Conservation (phyloP, 148 eudicot species). For the Rhododendron williamsianum region DNA sequence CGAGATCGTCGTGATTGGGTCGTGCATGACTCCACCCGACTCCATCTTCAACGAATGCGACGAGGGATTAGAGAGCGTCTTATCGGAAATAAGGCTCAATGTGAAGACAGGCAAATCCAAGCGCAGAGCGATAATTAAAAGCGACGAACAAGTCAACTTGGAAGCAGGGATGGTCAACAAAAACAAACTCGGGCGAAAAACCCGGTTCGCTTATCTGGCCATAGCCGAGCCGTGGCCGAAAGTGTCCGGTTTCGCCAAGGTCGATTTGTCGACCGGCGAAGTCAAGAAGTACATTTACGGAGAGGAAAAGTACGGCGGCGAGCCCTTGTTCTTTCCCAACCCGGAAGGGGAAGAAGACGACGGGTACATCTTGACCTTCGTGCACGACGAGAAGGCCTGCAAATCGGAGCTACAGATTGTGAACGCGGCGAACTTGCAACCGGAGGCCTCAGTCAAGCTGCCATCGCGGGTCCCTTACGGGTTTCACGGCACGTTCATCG, state of each 20-base stretch:
- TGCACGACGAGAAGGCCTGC: slow-evolving; percentile 62
- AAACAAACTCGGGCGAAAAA: slow-evolving; percentile 61
- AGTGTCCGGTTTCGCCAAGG: slow-evolving; percentile 81
- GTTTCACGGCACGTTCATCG: slow-evolving; percentile 77
- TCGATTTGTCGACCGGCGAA: slow-evolving; percentile 52
- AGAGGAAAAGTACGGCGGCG: slow-evolving; percentile 60
- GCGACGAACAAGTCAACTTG: slow-evolving; percentile 49
- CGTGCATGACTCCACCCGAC: slow-evolving; percentile 89
- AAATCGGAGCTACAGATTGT: slow-evolving; percentile 67
- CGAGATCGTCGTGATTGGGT: slow-evolving; percentile 79
- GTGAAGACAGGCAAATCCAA: slow-evolving; percentile 56
- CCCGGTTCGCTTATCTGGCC: slow-evolving; percentile 63
- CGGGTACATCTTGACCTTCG: slow-evolving; percentile 60
- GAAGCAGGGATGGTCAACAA: slow-evolving; percentile 91
- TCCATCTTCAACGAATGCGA: slow-evolving; percentile 82
- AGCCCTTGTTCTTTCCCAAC: slow-evolving; percentile 62
- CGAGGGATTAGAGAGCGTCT: slow-evolving; percentile 42
- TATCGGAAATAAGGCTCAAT: slow-evolving; percentile 77
- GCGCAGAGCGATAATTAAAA: slow-evolving; percentile 43
- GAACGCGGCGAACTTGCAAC: slow-evolving; percentile 42
- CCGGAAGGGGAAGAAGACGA: slow-evolving; percentile 57
- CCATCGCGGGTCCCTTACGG: slow-evolving; percentile 86
- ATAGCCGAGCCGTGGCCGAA: slow-evolving; percentile 97
- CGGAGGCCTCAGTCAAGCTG: slow-evolving; percentile 57
- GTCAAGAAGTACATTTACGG: slow-evolving; percentile 55